These are phyloP conservation scores for Astragalus glycyphyllos DNA, from an alignment of 306 rosid genomes.

Conservation along the genomic window DNA sequence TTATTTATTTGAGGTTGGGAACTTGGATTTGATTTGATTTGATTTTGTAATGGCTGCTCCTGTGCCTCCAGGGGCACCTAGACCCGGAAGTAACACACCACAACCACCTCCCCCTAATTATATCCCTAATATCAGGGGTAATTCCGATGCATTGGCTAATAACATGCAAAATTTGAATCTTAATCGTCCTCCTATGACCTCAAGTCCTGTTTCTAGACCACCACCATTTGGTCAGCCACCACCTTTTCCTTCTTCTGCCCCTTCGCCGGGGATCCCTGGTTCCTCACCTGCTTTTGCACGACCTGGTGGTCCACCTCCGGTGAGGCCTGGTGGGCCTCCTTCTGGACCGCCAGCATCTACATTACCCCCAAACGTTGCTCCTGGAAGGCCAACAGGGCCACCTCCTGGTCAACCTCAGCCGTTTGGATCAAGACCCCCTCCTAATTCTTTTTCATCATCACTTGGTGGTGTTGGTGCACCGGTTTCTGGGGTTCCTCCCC, in stretches of 20 bases:
- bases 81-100: conserved; percentile 63
- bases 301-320: conserved; percentile 84
- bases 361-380: conserved; percentile 48
- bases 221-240: conserved; percentile 74
- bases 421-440: conserved; percentile 63
- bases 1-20: conserved; percentile 19
- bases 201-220: conserved; percentile 73
- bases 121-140: conserved; percentile 58
- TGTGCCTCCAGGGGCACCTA: conserved; percentile 98
- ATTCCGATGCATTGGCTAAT: conserved; percentile 60
- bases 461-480: conserved; percentile 51
- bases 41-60: conserved; percentile 77
- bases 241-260: conserved; percentile 58
- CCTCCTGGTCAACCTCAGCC: conserved; percentile 53
- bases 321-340: conserved; percentile 60
- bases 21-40: conserved; percentile 43
- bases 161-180: conserved; percentile 78
- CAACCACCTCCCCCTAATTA: conserved; percentile 73
- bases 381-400: conserved; percentile 56
- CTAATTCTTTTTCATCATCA: conserved; percentile 50
- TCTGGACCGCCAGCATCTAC: conserved; percentile 58
- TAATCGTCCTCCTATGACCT: conserved; percentile 71
- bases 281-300: conserved; percentile 62
- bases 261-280: conserved; percentile 56
- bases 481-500: conserved; percentile 52